phyloP scores from a whole-genome alignment of 2,329 filamentous ascomycete genomes.

The Penicillium sp. region DNA sequence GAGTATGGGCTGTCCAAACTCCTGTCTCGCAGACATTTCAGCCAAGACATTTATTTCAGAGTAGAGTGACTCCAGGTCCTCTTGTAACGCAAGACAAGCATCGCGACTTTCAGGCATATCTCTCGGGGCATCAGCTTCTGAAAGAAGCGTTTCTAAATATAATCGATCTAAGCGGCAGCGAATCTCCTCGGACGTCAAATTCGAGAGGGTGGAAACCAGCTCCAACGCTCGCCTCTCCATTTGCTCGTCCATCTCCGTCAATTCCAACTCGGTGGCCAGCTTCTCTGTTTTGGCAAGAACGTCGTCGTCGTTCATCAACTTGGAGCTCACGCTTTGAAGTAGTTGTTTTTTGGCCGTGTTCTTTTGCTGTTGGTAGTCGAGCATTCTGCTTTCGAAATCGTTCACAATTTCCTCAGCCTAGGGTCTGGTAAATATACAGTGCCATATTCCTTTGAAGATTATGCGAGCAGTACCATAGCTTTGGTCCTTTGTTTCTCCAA shows the following conservation, averaged over 20 bases:
- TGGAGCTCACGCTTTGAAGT: constrained; percentile 28
- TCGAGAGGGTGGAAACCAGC: constrained; percentile 28
- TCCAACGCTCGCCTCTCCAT: constrained; percentile 25
- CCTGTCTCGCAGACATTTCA: constrained; percentile 41
- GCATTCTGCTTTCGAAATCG: constrained; percentile 30
- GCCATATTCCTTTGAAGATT: neutral
- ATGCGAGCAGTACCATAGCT: constrained; percentile 26
- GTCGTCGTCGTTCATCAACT: constrained; percentile 36
- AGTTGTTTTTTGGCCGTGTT: constrained; percentile 30
- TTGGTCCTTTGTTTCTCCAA: constrained; percentile 30
- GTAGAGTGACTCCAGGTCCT: constrained; percentile 38
- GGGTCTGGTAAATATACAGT: constrained; percentile 16
- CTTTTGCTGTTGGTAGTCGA: constrained; percentile 27
- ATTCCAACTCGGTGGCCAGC: constrained; percentile 25
- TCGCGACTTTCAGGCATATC: constrained; percentile 16
- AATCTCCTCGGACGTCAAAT: constrained; percentile 34
- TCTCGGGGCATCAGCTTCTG: neutral
- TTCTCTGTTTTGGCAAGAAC: constrained; percentile 28
- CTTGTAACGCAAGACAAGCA: constrained; percentile 24
- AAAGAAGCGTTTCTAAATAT: constrained; percentile 31
- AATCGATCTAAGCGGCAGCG: constrained; percentile 37
- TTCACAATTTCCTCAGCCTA: constrained; percentile 34
- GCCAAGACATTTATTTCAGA: constrained; percentile 37
- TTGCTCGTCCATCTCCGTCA: constrained; percentile 26
- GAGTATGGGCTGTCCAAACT: constrained; percentile 38